Conservation (phyloP, 441 rosid species). For the Mallotus japonicus region DNA sequence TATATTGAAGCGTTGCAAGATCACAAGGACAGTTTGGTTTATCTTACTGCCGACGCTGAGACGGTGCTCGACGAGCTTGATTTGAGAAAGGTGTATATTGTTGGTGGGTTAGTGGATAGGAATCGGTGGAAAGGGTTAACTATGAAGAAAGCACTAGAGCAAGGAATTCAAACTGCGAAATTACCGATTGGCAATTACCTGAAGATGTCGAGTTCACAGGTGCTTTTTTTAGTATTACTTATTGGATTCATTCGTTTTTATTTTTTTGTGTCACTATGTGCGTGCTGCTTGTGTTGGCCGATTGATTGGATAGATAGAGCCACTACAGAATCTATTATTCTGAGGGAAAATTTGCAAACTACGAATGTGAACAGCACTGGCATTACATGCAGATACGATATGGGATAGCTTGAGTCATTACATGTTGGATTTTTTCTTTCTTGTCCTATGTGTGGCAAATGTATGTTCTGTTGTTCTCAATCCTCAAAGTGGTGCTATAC, state of each 20-base stretch:
- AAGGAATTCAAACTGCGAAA: conserved; percentile 78
- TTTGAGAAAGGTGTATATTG: conserved; percentile 50
- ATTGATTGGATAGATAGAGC: not conserved
- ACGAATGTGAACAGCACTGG: too few species aligned
- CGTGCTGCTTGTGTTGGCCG: not conserved
- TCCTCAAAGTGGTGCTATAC: too few species aligned
- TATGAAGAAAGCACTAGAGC: conserved; percentile 82
- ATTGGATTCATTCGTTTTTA: not conserved
- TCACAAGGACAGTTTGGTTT: conserved; percentile 64
- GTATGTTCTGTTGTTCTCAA: too few species aligned
- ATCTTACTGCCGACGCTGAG: conserved; percentile 86
- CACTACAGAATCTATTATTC: too few species aligned
- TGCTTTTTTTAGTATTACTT: conserved; percentile 19
- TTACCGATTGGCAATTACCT: conserved; percentile 80
- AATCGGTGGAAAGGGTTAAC: conserved; percentile 89
- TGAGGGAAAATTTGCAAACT: too few species aligned
- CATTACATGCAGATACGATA: too few species aligned
- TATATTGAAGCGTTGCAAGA: conserved; percentile 70
- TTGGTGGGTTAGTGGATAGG: conserved; percentile 89
- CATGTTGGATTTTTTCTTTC: too few species aligned
- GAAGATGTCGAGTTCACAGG: conserved; percentile 98
- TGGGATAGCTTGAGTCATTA: too few species aligned
- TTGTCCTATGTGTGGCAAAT: too few species aligned
- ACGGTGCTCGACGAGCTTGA: conserved; percentile 66
- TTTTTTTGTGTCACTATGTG: too few species aligned